Base-by-base conservation (phyloP, 306 rosid genomes). In the Quercus berberidifolia region DNA sequence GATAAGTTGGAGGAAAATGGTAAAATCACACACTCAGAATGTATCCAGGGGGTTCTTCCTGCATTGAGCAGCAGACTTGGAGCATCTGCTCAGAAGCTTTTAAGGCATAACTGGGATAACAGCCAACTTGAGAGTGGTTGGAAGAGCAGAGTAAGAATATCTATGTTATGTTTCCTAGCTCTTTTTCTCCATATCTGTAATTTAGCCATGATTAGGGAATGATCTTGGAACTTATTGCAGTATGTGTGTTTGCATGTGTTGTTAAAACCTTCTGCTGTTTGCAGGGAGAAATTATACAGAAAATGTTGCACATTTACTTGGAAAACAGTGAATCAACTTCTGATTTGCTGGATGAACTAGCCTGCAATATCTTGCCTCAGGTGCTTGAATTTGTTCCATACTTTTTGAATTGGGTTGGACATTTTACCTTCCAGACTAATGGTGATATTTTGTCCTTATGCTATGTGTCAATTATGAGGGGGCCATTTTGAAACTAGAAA, bases 251-350 rank as follows among this genome's bases (percentile, higher is more conserved):
- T 69, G 67, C 30, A 28, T 52, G 25, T 71, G 30, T 14, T 25
- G 62, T 71, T 43, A 20, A 20, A 68, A 38, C 57, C 64, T 60
- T 71, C 26, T 35, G 35, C 19, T 69, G 76, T 43, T 23, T 76
- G 56, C 63, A 84, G 87, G 87, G 85, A 69, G 87, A 84, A 56
- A 58, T 70, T 13, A 68, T 84, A 59, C 85, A 84, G 71, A 84
- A 60, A 69, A 74, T 77, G 51, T 82, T 84, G 78, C 74, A 75
- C 68, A 60, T 81, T 74, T 81, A 84, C 85, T 79, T 84, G 84
- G 87, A 81, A 51, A 80, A 68, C 54, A 84, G 69, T 26, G 82
- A 60, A 21, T 77, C 78, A 46, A 78, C 87, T 73, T 60, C 87
- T 69, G 87, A 82, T 57, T 38, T 74, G 68, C 82, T 84, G 49